Conservation (phyloP, 306 rosid genomes). For the Castanea sativa region DNA sequence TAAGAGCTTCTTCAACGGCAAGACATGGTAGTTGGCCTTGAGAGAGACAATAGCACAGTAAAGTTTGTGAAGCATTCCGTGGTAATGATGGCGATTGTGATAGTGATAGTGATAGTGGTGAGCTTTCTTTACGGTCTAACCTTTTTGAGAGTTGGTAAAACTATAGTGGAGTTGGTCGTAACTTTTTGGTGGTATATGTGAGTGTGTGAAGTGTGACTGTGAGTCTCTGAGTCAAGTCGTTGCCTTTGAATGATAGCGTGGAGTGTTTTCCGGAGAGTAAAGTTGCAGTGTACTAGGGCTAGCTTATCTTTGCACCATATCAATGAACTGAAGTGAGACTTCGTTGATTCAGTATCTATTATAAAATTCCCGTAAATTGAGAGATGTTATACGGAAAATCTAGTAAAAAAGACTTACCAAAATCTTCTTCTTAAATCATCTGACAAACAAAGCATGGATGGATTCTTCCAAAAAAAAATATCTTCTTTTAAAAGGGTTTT, state of each 20-base stretch:
- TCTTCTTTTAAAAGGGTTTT: too few species aligned
- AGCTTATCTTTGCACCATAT: neutral
- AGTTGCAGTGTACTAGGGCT: neutral
- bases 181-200: neutral
- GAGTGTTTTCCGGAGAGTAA: neutral
- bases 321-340: neutral
- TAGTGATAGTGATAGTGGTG: neutral
- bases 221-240: neutral
- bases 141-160: neutral
- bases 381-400: neutral
- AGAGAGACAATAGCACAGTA: neutral
- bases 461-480: too few species aligned
- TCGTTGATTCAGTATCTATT: neutral
- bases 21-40: too few species aligned
- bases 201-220: too few species aligned
- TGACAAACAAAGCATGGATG: neutral
- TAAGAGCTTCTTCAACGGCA: neutral
- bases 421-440: slow-evolving; percentile 2
- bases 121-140: neutral
- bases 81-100: neutral
- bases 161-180: neutral
- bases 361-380: neutral
- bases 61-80: neutral
- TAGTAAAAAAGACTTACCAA: neutral
- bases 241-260: neutral